phyloP scores from a whole-genome alignment of 768 basidiomycete species.

The Rhodocollybia butyracea region DNA sequence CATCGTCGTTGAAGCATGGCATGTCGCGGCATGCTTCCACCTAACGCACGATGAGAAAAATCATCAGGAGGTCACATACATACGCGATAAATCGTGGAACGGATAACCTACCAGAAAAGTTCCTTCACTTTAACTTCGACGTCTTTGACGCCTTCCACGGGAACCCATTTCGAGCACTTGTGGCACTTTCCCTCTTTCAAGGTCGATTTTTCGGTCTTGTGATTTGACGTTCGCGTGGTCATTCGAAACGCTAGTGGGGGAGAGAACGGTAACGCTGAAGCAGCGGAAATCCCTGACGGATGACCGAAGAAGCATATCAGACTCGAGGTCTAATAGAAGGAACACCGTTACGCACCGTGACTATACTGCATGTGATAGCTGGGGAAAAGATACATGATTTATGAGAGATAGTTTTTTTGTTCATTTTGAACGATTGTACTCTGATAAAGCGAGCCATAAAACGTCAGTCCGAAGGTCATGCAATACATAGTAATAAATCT shows the following conservation, averaged over 20 bases:
- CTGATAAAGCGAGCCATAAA: slow-evolving; percentile 8
- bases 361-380: slow-evolving; percentile 83
- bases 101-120: slow-evolving; percentile 62
- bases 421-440: slow-evolving; percentile 12
- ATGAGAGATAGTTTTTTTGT: slow-evolving; percentile 3
- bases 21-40: slow-evolving; percentile 84
- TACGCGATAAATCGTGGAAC: neutral
- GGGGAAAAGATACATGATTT: neutral
- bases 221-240: slow-evolving; percentile 38
- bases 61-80: neutral
- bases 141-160: slow-evolving; percentile 70
- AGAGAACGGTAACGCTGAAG: slow-evolving; percentile 69
- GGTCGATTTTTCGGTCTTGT: slow-evolving; percentile 55
- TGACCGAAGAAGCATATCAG: slow-evolving; percentile 8
- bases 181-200: slow-evolving; percentile 78
- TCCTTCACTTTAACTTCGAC: slow-evolving; percentile 76
- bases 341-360: slow-evolving; percentile 48
- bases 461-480: neutral
- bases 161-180: slow-evolving; percentile 70
- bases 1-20: slow-evolving; percentile 59
- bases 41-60: no score
- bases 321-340: neutral
- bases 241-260: slow-evolving; percentile 67
- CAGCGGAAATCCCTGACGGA: slow-evolving; percentile 71
- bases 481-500: slow-evolving; percentile 21